Evolutionary conservation across 2,329 filamentous ascomycete genomes (phyloP), one percentile per base, ranked within the genome.

Genomic region (Aspergillus novofumigatus): DNA sequence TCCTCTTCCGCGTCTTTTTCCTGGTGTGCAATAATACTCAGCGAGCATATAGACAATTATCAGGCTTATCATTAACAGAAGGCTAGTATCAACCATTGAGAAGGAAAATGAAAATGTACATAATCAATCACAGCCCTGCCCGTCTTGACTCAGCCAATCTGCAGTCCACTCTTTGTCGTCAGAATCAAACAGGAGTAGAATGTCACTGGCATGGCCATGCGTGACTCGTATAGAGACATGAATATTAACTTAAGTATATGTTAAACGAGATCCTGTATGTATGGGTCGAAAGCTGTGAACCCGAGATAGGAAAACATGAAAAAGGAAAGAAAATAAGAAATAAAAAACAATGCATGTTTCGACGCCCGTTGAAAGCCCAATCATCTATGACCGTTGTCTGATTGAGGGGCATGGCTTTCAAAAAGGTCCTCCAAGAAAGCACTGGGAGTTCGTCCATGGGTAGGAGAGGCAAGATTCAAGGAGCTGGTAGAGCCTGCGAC

Each of bases 341-440:
- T n/a, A n/a, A 23, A 48, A 44, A 10, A 4, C 11, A 51, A 52
- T 23, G 52, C 23, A 50, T 21, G 20, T n/a, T 10, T 20, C 44
- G 3, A 42, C 25, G 29, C n/a, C 21, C 21, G 17, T 7, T 7
- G 3, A n/a, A 20, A 14, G 32, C 32, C 6, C 14, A n/a, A 7
- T 50, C 11, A 56, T 50, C 50, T 57, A n/a, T 51, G 54, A 23
- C 57, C 41, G 42, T 53, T 55, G 14, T 47, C 44, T 23, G 44
- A 47, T 26, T 59, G 64, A 8, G 67, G 65, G 9, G 62, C 59
- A 67, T 92, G 87, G 61, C 89, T 90, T 68, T 92, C 91, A 59
- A 97, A 88, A 51, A 97, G 75, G 72, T 97, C 92, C 58, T 97
- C 92, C 42, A 97, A 80, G 71, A 92, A 96, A 20, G 91, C 90